phyloP scores from a whole-genome alignment of 768 basidiomycete genomes.

The Lactarius indigo region DNA sequence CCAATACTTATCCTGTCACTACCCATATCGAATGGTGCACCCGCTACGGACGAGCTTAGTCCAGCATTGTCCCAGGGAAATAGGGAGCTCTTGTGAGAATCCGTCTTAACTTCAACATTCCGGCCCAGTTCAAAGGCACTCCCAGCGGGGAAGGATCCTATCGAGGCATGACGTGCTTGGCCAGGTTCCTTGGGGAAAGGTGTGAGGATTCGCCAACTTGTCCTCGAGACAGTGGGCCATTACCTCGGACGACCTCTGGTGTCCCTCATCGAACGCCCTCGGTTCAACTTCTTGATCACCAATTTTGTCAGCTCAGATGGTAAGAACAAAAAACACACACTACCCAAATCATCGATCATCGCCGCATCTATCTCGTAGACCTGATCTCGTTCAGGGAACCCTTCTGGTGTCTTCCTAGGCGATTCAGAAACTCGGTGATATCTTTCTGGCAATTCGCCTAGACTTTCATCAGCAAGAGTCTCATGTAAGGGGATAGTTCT shows the following conservation, averaged over 20 bases:
- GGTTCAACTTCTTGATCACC: background rate
- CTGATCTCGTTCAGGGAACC: background rate
- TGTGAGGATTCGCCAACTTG: background rate
- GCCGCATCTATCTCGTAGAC: background rate
- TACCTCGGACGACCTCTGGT: slow-evolving; percentile 61
- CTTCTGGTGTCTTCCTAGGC: background rate
- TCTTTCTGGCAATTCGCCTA: slow-evolving; percentile 45
- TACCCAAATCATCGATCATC: slow-evolving; percentile 8
- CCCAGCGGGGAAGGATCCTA: slow-evolving; percentile 48
- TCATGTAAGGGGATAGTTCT: background rate
- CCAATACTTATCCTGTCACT: slow-evolving; percentile 50
- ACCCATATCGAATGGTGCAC: slow-evolving; percentile 34
- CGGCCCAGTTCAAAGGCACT: slow-evolving; percentile 45
- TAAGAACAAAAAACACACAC: background rate
- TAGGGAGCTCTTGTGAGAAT: slow-evolving; percentile 64
- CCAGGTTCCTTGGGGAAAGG: slow-evolving; percentile 66
- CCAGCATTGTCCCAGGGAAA: slow-evolving; percentile 86
- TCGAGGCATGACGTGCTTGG: slow-evolving; percentile 72
- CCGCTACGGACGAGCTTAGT: slow-evolving; percentile 52
- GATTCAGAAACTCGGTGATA: slow-evolving; percentile 39
- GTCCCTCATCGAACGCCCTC: slow-evolving; percentile 26
- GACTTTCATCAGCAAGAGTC: background rate
- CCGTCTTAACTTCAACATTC: slow-evolving; percentile 37
- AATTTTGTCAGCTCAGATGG: background rate
- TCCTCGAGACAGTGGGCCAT: slow-evolving; percentile 1